Percentiles rank a stretch among this genome's conserved stretches.
These are phyloP conservation scores for Populus hybrid DNA, from an alignment of 441 rosid species.

Conservation along the genomic window DNA sequence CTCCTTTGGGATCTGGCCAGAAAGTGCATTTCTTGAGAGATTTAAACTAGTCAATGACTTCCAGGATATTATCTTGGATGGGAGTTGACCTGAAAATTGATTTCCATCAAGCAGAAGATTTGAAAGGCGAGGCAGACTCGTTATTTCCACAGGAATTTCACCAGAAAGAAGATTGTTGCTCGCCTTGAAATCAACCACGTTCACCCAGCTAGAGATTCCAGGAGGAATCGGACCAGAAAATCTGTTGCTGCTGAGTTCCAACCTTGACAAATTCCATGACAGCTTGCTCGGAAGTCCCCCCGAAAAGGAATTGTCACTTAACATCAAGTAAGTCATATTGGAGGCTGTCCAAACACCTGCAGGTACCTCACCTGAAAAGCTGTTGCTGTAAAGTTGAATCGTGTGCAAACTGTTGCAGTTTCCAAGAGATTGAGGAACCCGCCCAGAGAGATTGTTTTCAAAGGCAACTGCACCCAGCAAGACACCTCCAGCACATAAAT, in stretches of 20 bases:
- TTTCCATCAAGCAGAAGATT: slow-evolving; percentile 53
- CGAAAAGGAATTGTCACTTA: slow-evolving; percentile 63
- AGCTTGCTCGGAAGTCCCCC: slow-evolving; percentile 59
- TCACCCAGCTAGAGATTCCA: slow-evolving; percentile 50
- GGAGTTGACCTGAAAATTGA: slow-evolving; percentile 60
- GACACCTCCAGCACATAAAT: slow-evolving; percentile 61
- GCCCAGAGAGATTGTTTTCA: slow-evolving; percentile 60
- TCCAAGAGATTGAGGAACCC: slow-evolving; percentile 64
- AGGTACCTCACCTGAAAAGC: slow-evolving; percentile 75
- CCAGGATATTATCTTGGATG: slow-evolving; percentile 67
- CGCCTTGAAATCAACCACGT: slow-evolving; percentile 49
- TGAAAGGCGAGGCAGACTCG: slow-evolving; percentile 44
- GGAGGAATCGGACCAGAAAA: slow-evolving; percentile 74
- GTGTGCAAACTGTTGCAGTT: slow-evolving; percentile 48
- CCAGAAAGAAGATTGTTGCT: slow-evolving; percentile 71
- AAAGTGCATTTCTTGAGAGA: slow-evolving; percentile 60
- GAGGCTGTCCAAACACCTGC: slow-evolving; percentile 58
- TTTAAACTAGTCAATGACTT: slow-evolving; percentile 38
- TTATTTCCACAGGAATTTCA: slow-evolving; percentile 51
- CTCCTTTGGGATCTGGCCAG: slow-evolving; percentile 64
- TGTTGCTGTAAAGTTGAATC: slow-evolving; percentile 60
- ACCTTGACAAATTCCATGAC: slow-evolving; percentile 61
- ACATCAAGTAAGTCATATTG: slow-evolving; percentile 46
- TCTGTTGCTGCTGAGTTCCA: slow-evolving; percentile 65
- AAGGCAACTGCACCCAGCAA: slow-evolving; percentile 57